Evolutionary conservation across 2,329 filamentous ascomycete species (phyloP), one percentile per base, ranked within the genome.

Genomic region (Ilyonectria destructans): DNA sequence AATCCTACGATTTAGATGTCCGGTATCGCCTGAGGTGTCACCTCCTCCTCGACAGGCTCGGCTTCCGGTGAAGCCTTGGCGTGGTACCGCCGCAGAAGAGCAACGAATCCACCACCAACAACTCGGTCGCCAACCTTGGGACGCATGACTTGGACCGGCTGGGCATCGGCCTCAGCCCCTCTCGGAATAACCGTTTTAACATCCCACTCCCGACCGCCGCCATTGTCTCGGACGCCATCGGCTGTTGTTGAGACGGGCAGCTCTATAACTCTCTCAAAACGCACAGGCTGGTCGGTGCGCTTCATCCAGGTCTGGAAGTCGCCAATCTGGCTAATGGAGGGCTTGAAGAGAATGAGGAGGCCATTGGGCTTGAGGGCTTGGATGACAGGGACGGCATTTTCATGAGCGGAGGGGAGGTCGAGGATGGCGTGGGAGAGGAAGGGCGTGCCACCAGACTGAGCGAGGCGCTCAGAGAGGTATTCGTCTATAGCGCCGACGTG

Each of bases 271-370:
- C 84, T 86, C 45, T 92, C 90, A 9, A 90, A 80, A 29, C 85
- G 79, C 23, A 87, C 61, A 17, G 89, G 88, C 60, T 93, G 81
- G 2, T 79, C 80, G 13, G 88, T 82, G 31, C 85, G 80, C 65
- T 86, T 86, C 35, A 90, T 61, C 81, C 81, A 82, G 21, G 75
- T 65, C 45, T 79, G 75, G 66, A 91, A 92, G 6, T 90, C 86
- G 46, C 87, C 89, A 62, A 96, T 92, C 79, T 96, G 93, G 10
- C 93, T 95, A 66, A 96, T 90, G 73, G 90, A 93, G 0, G 93
- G 93, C 71, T 90, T 90, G 81, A 95, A 96, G 1, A 94, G 85
- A 15, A 92, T 84, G 35, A 96, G 82, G 9, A 88, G 82, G 0
- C 90, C 93, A 74, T 92, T 88, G 2, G 87, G 85, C 45, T 87